A percentile compares a stretch with the other conserved stretches of the same genome.
Evolutionary conservation across 768 basidiomycete genomes (phyloP).

Genomic region (Collybia sordida): DNA sequence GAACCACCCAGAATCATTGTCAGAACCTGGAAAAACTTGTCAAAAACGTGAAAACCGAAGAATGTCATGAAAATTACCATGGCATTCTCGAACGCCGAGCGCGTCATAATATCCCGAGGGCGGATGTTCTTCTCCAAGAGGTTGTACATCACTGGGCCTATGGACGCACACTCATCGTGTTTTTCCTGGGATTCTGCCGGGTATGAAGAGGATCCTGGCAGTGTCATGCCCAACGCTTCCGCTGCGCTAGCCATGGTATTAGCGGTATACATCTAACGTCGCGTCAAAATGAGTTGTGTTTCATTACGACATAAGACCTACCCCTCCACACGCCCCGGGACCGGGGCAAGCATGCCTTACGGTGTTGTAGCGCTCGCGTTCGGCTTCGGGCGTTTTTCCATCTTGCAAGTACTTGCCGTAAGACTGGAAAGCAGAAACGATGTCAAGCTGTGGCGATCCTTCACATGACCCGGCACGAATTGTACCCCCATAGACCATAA

Average conservation of each 20-base stretch:
- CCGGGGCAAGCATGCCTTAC: constrained; percentile 96
- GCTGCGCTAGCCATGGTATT: constrained; percentile 98
- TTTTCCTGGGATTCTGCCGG: constrained; percentile 94
- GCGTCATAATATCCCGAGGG: constrained; percentile 96
- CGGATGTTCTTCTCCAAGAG: constrained; percentile 90
- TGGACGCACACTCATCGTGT: constrained; percentile 72
- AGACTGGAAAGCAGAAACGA: constrained; percentile 96
- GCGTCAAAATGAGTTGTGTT: not conserved
- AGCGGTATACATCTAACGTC: constrained; percentile 87
- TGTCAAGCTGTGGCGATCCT: constrained; percentile 84
- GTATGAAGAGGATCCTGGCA: constrained; percentile 96
- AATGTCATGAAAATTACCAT: constrained; percentile 58
- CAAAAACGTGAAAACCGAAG: constrained; percentile 3
- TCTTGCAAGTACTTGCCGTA: constrained; percentile 95
- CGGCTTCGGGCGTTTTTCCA: constrained; percentile 81
- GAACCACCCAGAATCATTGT: constrained; percentile 98
- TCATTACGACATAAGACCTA: constrained; percentile 35
- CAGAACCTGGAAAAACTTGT: constrained; percentile 59
- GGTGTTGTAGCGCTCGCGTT: constrained; percentile 80
- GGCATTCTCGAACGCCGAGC: constrained; percentile 95
- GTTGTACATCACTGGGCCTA: constrained; percentile 83
- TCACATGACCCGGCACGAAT: constrained; percentile 93
- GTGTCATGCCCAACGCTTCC: constrained; percentile 94
- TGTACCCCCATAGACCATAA: constrained; percentile 98
- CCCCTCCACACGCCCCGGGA: constrained; percentile 96